Evolutionary conservation across 306 rosid species (phyloP).

Genomic region (Quercus mongolica): DNA sequence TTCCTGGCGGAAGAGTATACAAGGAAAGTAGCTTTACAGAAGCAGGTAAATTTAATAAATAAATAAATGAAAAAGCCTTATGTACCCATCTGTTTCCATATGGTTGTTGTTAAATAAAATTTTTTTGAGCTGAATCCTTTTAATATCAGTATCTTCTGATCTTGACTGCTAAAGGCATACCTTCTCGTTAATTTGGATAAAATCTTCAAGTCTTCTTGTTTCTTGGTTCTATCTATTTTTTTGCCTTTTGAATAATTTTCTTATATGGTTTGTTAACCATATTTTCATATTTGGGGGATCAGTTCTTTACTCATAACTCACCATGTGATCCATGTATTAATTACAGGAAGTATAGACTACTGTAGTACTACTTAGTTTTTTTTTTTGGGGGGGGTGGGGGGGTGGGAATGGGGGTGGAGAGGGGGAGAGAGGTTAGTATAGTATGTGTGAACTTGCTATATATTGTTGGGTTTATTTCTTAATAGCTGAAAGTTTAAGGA

Average conservation of each 20-base stretch:
- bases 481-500: background rate
- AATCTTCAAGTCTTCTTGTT: background rate
- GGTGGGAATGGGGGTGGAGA: background rate
- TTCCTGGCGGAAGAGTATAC: conserved; percentile 88
- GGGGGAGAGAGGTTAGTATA: background rate
- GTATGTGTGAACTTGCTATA: background rate
- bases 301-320: background rate
- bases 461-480: background rate
- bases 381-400: background rate
- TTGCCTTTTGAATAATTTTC: background rate
- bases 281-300: background rate
- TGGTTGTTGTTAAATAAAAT: background rate
- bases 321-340: background rate
- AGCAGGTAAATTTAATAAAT: conserved; percentile 46
- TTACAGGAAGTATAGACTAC: background rate
- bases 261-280: background rate
- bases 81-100: background rate
- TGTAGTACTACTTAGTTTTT: too few relatives aligned
- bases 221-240: background rate
- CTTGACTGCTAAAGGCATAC: background rate
- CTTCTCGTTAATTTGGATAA: background rate
- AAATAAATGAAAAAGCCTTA: background rate
- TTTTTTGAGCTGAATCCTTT: background rate
- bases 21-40: conserved; percentile 84
- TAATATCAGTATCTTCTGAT: background rate